Conservation (phyloP, 257 asterid genomes). For the Mitragyna speciosa region DNA sequence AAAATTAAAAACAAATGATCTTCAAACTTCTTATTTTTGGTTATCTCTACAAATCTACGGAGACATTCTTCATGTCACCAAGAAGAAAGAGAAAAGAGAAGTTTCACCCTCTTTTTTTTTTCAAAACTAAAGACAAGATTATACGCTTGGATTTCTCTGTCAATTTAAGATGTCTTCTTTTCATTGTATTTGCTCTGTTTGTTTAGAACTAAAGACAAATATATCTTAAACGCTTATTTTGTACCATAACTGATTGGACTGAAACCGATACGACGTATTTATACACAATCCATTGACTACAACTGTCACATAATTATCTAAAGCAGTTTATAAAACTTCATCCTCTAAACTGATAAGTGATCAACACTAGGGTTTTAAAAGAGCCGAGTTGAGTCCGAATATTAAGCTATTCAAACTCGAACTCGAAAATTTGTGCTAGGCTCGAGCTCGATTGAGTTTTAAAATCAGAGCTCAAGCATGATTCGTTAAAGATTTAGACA, state of each 20-base stretch:
- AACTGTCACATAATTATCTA: background rate
- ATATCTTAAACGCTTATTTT: background rate
- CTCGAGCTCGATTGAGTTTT: no score
- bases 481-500: no score
- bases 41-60: background rate
- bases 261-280: background rate
- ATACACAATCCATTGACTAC: background rate
- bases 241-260: background rate
- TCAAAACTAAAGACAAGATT: background rate
- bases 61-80: background rate
- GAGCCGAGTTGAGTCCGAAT: no score
- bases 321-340: background rate
- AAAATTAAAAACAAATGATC: background rate
- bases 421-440: no score
- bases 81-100: background rate
- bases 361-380: no score
- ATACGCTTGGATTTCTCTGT: background rate
- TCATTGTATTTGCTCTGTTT: background rate
- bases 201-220: background rate
- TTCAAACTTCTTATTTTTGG: background rate
- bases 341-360: background rate
- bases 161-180: background rate
- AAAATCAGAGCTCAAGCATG: no score
- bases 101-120: background rate
- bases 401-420: no score